Base-by-base conservation (phyloP, 306 rosid genomes). In the Cotoneaster glaucophyllus region DNA sequence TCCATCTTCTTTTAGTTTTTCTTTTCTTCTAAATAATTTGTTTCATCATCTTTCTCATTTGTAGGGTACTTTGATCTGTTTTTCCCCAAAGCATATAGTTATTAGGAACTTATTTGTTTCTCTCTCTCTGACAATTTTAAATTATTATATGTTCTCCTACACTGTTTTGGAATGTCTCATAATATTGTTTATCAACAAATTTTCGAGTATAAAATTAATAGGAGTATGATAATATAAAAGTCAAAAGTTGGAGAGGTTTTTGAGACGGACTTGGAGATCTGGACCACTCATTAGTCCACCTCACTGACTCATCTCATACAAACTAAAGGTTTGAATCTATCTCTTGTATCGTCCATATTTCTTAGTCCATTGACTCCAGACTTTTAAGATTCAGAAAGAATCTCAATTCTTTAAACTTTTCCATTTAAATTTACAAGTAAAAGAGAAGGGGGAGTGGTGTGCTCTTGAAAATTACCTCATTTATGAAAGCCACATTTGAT, bases 51-150 rank as follows among this genome's bases (percentile, higher is more conserved):
- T 13, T 18, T 74, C 69, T 74, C 58, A 41, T n/a, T 61, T 44
- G 29, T 28, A 44, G 77, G 62, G 77, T 61, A 74, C 61, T 41
- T 10, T 58, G 57, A 73, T 73, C 68, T 73, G 68, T 73, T 59
- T 41, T 45, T 59, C 5, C 58, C 21, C 57, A 14, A 59, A 67
- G 26, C 26, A 24, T 58, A 39, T 25, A 37, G 56, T 2, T 54
- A 14, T 26, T 32, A 64, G 31, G 57, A 71, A 64, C 22, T 53
- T 11, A 4, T 11, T 29, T 45, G 6, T 25, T n/a, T 28, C 41
- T 50, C 26, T 31, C 24, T 9, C 3, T 22, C 4, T 24, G 41
- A 37, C 41, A 37, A 7, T 37, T 37, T 37, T 7, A 37, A 37
- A 37, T 0, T 37, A 7, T 54, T 31, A 5, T 28, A 25, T 48